A percentile compares a stretch with the other conserved stretches of the same genome.
Evolutionary conservation across 768 basidiomycete genomes (phyloP).

Genomic region (Xerocomellus intermedius): DNA sequence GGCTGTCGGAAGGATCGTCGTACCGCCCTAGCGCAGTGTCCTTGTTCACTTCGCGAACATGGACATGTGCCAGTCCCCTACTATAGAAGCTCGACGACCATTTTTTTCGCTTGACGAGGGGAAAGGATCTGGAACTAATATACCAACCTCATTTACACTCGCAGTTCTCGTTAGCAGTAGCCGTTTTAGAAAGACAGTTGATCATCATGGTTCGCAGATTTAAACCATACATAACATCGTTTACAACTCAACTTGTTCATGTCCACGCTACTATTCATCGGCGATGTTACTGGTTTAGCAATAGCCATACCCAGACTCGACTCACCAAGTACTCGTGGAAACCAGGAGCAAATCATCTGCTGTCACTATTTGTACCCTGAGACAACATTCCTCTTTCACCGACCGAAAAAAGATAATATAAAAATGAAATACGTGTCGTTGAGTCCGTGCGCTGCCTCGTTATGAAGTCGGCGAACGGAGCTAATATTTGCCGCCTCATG

Average conservation of each 20-base stretch:
- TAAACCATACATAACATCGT: constrained; percentile 5
- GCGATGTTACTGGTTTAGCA: constrained; percentile 2
- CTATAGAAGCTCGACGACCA: constrained; percentile 15
- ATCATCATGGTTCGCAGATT: constrained; percentile 9
- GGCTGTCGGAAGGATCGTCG: constrained; percentile 11
- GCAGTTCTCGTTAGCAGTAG: background rate
- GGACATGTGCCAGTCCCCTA: constrained; percentile 4
- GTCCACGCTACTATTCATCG: constrained; percentile 1
- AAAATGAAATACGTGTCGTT: constrained; percentile 1
- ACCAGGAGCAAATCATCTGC: constrained; percentile 2
- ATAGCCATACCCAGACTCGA: background rate
- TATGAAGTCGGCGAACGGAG: background rate
- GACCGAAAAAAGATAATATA: background rate
- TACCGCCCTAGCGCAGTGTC: background rate
- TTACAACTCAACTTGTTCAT: constrained; percentile 5
- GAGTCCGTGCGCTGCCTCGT: background rate
- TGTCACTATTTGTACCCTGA: constrained; percentile 6
- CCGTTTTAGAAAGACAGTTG: constrained; percentile 4
- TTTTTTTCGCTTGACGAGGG: constrained; percentile 4
- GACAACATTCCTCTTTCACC: background rate
- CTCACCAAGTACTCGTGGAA: background rate
- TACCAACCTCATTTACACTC: background rate
- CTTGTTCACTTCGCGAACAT: constrained; percentile 6
- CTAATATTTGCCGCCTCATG: background rate
- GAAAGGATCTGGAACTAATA: background rate